These are phyloP conservation scores for Microdochium bolleyi DNA, from an alignment of 2,329 filamentous ascomycete genomes.

Conservation along the genomic window DNA sequence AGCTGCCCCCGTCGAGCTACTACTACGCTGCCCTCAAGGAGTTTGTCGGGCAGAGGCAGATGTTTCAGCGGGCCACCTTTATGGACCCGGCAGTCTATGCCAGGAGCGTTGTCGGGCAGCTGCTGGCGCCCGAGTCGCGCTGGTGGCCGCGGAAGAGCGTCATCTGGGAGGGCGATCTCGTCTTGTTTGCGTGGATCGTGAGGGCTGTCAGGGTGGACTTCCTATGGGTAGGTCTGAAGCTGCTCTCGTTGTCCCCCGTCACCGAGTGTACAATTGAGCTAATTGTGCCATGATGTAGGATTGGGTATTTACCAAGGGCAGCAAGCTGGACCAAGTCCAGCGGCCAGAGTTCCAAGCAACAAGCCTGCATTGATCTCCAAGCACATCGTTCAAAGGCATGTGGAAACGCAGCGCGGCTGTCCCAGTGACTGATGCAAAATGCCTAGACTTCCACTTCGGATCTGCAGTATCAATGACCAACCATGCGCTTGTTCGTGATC, in stretches of 20 bases:
- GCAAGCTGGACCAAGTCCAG: constrained; percentile 3
- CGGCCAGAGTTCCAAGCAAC: not conserved
- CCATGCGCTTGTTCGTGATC: no score
- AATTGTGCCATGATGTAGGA: constrained; percentile 2
- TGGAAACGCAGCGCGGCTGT: no score
- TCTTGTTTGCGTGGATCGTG: not conserved
- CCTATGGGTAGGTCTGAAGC: not conserved
- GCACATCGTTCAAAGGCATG: no score
- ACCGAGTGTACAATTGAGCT: no score
- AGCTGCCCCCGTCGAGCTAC: constrained; percentile 11
- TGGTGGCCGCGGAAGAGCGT: not conserved
- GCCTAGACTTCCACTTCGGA: no score
- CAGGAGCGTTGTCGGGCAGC: constrained; percentile 9
- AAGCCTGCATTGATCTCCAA: no score
- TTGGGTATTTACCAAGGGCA: constrained; percentile 1
- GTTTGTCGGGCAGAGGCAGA: constrained; percentile 10
- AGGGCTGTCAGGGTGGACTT: not conserved
- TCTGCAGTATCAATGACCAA: no score
- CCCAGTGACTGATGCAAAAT: no score
- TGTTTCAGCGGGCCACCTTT: constrained; percentile 8
- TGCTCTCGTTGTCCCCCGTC: not conserved
- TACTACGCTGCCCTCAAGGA: constrained; percentile 9
- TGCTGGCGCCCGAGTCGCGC: constrained; percentile 9
- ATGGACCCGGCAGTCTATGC: constrained; percentile 10
- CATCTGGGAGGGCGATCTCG: not conserved